Percentiles rank a stretch among this genome's conserved stretches.
Evolutionary conservation across 1,139 yeast species (phyloP).

Genomic region (Pichia sp.): DNA sequence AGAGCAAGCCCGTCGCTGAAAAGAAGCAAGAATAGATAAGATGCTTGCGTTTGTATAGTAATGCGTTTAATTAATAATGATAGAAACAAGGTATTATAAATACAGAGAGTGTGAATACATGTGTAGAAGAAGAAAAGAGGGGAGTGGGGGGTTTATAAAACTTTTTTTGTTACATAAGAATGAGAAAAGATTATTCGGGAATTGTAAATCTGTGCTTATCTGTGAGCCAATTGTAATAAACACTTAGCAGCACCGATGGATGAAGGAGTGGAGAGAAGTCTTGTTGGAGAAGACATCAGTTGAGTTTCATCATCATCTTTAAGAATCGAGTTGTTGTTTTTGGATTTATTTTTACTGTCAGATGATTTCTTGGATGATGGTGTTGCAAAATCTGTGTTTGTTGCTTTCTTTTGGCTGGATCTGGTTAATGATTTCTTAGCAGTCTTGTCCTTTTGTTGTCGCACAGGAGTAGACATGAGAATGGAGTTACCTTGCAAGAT

Average conservation of each 20-base stretch:
- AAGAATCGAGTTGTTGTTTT: background rate
- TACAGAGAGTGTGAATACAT: no score
- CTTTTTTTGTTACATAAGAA: no score
- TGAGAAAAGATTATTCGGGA: background rate
- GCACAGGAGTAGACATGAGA: conserved; percentile 14
- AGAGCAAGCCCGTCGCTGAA: conserved; percentile 11
- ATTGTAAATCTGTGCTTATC: conserved; percentile 14
- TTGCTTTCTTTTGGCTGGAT: background rate
- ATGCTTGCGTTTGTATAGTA: no score
- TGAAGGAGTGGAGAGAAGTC: conserved; percentile 41
- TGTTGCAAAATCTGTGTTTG: background rate
- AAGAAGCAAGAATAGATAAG: no score
- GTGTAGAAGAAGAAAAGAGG: no score
- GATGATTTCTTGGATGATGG: background rate
- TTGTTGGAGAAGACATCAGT: conserved; percentile 36
- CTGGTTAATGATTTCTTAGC: conserved; percentile 3
- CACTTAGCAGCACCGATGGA: conserved; percentile 50
- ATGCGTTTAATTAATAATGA: no score
- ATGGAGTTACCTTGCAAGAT: conserved; percentile 13
- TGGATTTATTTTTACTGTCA: background rate
- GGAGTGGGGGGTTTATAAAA: no score
- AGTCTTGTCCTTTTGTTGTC: background rate
- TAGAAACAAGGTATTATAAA: background rate
- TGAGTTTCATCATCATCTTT: conserved; percentile 24
- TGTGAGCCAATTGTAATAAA: conserved; percentile 39